Evolutionary conservation across 768 basidiomycete species (phyloP), one percentile per base, ranked within the genome.

Genomic region (Leccinum imitatum): DNA sequence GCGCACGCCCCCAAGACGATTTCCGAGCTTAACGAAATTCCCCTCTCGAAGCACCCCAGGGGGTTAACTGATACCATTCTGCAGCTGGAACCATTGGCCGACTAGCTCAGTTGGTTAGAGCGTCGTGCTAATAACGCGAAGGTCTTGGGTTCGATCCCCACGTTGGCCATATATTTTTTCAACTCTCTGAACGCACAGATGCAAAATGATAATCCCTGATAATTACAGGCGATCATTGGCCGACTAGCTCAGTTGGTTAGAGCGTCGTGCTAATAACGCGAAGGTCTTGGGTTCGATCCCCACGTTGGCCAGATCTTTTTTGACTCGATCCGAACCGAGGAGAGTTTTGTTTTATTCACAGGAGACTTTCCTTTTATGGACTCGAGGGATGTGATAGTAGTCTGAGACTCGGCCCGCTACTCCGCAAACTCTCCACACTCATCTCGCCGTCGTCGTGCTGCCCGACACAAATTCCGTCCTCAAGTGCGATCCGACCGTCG

Each of bases 61-160:
- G 71, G 69, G 69, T 70, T 70, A 71, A 15, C 0, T 7, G 6
- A 14, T 37, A 37, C 35, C 35, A 37, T 37, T 37, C 14, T 37
- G 35, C 2, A 14, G 33, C 33, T 14, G 33, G 2, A 35, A 35
- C 4, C 0, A 35, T 35, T 0, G 87, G 88, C 88, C 87, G 88
- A 84, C 86, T 90, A 89, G 89, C 89, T 91, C 89, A 91, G 89
- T 79, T 90, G 89, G 89, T 90, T 90, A 90, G 89, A 90, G 89
- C 88, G 87, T 89, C 84, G 87, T 87, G 85, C 87, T 90, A 89
- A 69, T 74, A 35, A 86, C 83, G 82, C 85, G 83, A 86, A 87
- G 84, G 85, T 86, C 86, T 83, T 87, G 85, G 85, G 85, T 87
- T 86, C 85, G 84, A 86, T 80, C 85, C 85, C 84, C 84, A 85